phyloP scores from a whole-genome alignment of 2,329 filamentous ascomycete genomes.

The Fusarium staphyleae region DNA sequence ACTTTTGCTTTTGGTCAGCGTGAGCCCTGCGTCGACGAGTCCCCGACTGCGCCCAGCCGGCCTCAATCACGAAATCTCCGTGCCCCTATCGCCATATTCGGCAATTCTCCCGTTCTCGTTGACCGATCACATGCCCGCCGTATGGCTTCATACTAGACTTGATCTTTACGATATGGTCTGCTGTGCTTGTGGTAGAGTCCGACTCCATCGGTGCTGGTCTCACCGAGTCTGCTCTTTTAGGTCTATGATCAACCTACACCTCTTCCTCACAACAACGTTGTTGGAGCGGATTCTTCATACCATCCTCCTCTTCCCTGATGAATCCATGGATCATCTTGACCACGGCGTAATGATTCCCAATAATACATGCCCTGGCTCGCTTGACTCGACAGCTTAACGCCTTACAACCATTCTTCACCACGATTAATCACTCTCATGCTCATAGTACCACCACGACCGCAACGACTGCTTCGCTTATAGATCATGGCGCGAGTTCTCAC shows the following conservation, averaged over 20 bases:
- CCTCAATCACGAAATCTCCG: constrained; percentile 46
- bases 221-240: constrained; percentile 34
- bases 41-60: constrained; percentile 63
- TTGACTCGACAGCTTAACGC: constrained; percentile 7
- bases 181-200: constrained; percentile 38
- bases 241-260: constrained; percentile 32
- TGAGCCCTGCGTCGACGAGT: constrained; percentile 61
- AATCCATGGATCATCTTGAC: constrained; percentile 18
- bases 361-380: constrained; percentile 23
- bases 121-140: constrained; percentile 64
- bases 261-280: constrained; percentile 25
- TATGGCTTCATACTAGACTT: constrained; percentile 68
- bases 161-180: constrained; percentile 36
- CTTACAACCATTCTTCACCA: constrained; percentile 26
- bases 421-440: constrained; percentile 37
- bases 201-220: constrained; percentile 40
- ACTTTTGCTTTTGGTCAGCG: constrained; percentile 94
- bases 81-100: constrained; percentile 53
- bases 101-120: constrained; percentile 53
- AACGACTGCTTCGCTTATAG: constrained; percentile 42
- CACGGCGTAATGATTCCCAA: constrained; percentile 26
- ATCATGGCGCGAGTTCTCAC: constrained; percentile 37
- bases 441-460: constrained; percentile 41
- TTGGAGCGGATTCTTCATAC: constrained; percentile 19
- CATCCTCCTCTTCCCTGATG: constrained; percentile 15